Conservation (phyloP, 1,139 yeast genomes). For the Blastobotrys illinoisensis region DNA sequence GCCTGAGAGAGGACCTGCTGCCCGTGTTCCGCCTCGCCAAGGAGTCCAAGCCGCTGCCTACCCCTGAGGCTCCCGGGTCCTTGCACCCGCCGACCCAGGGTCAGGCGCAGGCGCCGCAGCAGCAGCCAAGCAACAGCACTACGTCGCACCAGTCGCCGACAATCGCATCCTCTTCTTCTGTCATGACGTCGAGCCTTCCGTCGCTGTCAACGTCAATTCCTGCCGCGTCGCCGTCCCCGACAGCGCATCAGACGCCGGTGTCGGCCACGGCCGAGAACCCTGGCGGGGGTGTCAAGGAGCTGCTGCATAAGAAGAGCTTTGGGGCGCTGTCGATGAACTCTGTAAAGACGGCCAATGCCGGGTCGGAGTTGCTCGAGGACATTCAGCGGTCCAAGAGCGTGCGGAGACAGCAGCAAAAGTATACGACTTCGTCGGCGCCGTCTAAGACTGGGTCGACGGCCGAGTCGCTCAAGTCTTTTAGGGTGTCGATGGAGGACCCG, state of each 20-base stretch:
- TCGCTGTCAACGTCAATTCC: conserved; percentile 3
- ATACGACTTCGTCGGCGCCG: background rate
- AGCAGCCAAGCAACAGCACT: conserved; percentile 2
- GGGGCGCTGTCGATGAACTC: conserved; percentile 7
- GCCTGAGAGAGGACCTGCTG: conserved; percentile 37
- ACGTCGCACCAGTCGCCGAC: conserved; percentile 9
- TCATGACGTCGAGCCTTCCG: background rate
- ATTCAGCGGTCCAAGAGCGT: conserved; percentile 4
- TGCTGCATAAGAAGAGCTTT: conserved; percentile 10
- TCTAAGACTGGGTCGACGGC: conserved; percentile 10
- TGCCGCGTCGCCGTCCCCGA: background rate
- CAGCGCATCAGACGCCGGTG: background rate
- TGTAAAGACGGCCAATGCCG: background rate
- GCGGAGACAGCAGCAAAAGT: background rate
- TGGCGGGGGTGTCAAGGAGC: conserved; percentile 4
- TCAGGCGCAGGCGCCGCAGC: conserved; percentile 8
- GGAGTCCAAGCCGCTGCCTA: conserved; percentile 40
- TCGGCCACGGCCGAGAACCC: background rate
- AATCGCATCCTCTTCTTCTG: conserved; percentile 4
- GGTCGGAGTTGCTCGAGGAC: conserved; percentile 13
- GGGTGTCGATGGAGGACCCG: conserved; percentile 89
- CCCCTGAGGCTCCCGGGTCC: conserved; percentile 31
- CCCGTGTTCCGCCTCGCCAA: conserved; percentile 37
- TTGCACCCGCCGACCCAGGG: conserved; percentile 8
- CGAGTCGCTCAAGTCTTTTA: conserved; percentile 78